These are phyloP conservation scores for Auriscalpium vulgare DNA, from an alignment of 768 basidiomycete species.

Conservation along the genomic window DNA sequence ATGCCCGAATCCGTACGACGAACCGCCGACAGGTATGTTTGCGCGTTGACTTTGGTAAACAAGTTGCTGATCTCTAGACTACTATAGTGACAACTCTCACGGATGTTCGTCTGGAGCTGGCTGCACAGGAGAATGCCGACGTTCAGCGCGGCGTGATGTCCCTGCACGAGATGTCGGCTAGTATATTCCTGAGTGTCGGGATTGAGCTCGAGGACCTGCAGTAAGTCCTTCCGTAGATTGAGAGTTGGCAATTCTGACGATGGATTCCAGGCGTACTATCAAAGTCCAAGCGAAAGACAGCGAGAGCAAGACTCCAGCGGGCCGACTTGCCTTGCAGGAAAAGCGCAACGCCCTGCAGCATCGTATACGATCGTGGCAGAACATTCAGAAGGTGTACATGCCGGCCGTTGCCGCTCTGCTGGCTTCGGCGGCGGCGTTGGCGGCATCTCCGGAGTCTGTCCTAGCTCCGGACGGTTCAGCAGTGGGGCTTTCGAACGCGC, in stretches of 20 bases:
- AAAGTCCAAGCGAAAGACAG: neutral
- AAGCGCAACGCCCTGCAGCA: neutral
- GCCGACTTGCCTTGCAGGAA: constrained; percentile 1
- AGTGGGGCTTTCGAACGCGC: no score
- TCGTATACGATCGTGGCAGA: constrained; percentile 3
- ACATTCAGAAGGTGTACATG: constrained; percentile 3
- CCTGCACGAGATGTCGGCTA: neutral
- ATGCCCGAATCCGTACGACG: neutral
- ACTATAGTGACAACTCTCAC: neutral
- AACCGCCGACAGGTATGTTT: neutral
- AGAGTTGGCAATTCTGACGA: neutral
- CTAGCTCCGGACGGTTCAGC: no score
- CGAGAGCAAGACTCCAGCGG: neutral
- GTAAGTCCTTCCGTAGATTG: neutral
- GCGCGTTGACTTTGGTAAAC: neutral
- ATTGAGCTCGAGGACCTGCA: neutral
- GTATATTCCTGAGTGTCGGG: neutral
- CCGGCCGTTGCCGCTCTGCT: neutral
- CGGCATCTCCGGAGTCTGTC: no score
- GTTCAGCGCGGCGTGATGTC: neutral
- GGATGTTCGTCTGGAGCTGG: neutral
- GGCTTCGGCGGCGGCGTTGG: no score
- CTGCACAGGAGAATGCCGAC: neutral
- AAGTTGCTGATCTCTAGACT: neutral
- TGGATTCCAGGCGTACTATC: neutral